phyloP scores from a whole-genome alignment of 345 rosid genomes.

The Populus tremula region DNA sequence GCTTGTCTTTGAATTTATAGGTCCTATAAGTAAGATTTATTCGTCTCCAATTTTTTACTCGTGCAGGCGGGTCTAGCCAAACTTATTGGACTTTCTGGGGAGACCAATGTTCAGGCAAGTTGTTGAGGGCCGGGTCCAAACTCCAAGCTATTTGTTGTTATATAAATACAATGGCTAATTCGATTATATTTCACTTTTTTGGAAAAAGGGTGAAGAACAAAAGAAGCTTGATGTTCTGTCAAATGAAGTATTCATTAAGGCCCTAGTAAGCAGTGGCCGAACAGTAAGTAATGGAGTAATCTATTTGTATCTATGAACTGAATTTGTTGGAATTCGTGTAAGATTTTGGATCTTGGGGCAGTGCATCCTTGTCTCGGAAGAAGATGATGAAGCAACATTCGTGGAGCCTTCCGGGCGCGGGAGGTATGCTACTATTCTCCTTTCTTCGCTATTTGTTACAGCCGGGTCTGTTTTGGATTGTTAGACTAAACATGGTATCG shows the following conservation, averaged over 20 bases:
- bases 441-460: background rate
- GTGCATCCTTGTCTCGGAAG: slow-evolving; percentile 97
- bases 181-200: background rate
- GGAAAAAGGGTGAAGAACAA: slow-evolving; percentile 86
- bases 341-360: slow-evolving; percentile 29
- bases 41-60: slow-evolving; percentile 5
- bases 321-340: slow-evolving; percentile 6
- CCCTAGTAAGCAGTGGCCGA: slow-evolving; percentile 92
- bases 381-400: slow-evolving; percentile 90
- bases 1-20: background rate
- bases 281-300: slow-evolving; percentile 52
- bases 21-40: background rate
- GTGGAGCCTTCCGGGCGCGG: slow-evolving; percentile 78
- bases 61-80: slow-evolving; percentile 97
- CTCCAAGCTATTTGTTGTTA: background rate
- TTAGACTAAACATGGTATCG: background rate
- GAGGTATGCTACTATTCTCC: slow-evolving; percentile 41
- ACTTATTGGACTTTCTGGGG: slow-evolving; percentile 93
- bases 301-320: background rate
- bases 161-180: background rate
- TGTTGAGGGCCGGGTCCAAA: background rate
- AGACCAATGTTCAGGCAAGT: slow-evolving; percentile 87
- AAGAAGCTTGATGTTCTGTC: slow-evolving; percentile 97
- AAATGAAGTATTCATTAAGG: slow-evolving; percentile 88
- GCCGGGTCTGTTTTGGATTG: background rate